Evolutionary conservation across 2,329 filamentous ascomycete species (phyloP), one percentile per base, ranked within the genome.

Genomic region (Xylariaceae sp.): DNA sequence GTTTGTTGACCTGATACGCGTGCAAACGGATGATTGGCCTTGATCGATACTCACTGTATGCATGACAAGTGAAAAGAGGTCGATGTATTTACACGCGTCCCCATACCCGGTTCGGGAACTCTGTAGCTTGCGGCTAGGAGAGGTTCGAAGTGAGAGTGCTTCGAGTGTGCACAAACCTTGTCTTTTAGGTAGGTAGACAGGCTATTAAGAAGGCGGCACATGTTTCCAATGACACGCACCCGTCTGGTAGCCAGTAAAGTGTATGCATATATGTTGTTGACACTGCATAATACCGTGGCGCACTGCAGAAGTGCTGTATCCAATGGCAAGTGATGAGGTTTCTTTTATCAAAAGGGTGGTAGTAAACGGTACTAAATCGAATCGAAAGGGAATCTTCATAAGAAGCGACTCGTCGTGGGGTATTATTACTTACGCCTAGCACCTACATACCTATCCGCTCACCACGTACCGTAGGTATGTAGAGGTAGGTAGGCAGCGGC

Each of bases 1-100:
- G 24, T 49, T 55, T 50, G 48, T 50, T 40, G 55, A 58, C 55
- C 55, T 52, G 52, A 46, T 58, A 39, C 55, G 52, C 55, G 52
- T 58, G 55, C 55, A 50, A 13, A 11, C 10, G 6, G 29, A 11
- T 50, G 55, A 58, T 58, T 58, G 55, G 55, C 13, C 35, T 21
- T 16, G 29, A 23, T 18, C 20, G 15, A 20, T 16, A 29, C 26
- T 32, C 46, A 46, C 45, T 36, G 36, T 43, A 35, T 41, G 45
- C 45, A 50, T 15, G 21, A 37, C 11, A 42, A 37, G 49, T 15
- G 27, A n/a, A 44, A 32, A 46, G 55, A 54, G 47, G 43, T 35
- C 50, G 55, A 41, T 43, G 48, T 49, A 37, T 41, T 37, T 42
- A 40, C 23, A 35, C 44, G 37, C 48, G 50, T 30, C 52, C 55